Evolutionary conservation across 2,329 filamentous ascomycete species (phyloP).

Genomic region (Fusarium napiforme): DNA sequence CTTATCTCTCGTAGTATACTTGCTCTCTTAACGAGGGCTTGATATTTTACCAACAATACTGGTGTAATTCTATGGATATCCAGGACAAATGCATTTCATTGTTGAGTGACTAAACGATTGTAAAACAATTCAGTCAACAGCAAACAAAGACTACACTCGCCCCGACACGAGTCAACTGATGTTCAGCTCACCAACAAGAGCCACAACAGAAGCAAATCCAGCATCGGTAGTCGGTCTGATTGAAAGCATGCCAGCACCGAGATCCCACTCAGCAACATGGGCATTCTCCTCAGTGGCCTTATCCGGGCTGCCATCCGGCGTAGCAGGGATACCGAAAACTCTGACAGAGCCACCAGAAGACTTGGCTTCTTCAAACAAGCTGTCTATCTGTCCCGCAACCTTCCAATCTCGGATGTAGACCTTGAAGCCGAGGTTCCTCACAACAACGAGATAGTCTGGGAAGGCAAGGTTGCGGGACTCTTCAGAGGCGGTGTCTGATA

Average conservation of each 20-base stretch:
- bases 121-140: background rate
- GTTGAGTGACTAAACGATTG: background rate
- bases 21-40: background rate
- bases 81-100: background rate
- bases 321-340: constrained; percentile 32
- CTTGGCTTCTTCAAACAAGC: constrained; percentile 23
- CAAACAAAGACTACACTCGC: background rate
- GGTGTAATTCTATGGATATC: background rate
- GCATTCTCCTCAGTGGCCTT: constrained; percentile 31
- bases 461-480: constrained; percentile 35
- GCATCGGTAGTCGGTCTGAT: constrained; percentile 26
- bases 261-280: constrained; percentile 34
- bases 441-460: constrained; percentile 31
- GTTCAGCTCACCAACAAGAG: constrained; percentile 32
- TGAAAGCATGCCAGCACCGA: background rate
- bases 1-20: background rate
- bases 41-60: background rate
- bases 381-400: constrained; percentile 1
- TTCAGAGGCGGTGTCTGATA: constrained; percentile 15
- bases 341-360: constrained; percentile 15
- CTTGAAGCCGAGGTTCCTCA: constrained; percentile 33
- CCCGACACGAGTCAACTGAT: constrained; percentile 7
- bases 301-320: constrained; percentile 25
- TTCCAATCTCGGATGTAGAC: constrained; percentile 11
- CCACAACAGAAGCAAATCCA: constrained; percentile 33